Evolutionary conservation across 2,329 filamentous ascomycete genomes (phyloP), one percentile per base, ranked within the genome.

Genomic region (Fusarium miscanthi): DNA sequence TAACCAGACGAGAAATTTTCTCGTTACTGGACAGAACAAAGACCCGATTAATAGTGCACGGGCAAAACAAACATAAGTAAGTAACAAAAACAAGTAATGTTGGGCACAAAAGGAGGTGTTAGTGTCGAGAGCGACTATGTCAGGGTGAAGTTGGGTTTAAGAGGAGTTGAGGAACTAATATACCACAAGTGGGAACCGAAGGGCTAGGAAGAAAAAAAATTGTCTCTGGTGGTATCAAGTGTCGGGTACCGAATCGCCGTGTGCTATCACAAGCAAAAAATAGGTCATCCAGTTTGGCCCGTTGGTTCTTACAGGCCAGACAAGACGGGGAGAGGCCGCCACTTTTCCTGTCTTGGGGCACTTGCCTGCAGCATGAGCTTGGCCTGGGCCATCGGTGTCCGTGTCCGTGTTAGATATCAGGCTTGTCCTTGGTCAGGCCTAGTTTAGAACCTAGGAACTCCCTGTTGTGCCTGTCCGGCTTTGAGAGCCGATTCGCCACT

Each of bases 251-350:
- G 48, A 69, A 49, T 69, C 42, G 45, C 62, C 42, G 59, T 46
- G 68, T 56, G 41, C 58, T 61, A 64, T 76, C 70, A 77, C 74
- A 77, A 69, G 75, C 68, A 74, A 69, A 66, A 72, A 74, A 74
- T 56, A 69, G 56, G 51, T 38, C 49, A 66, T 40, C 48, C 40
- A 27, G 40, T 23, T 60, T 65, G 59, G 56, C 51, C 64, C 62
- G 58, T 57, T 64, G 54, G 54, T 31, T 53, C 33, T 65, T 49
- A 46, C 53, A 51, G 65, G 63, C 40, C 45, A 58, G 58, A 35
- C 37, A 38, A 59, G 52, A 40, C 35, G 52, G 40, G 37, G 53
- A 45, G 56, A 67, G 57, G 58, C 67, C 67, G 71, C 71, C 71
- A 69, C 71, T 69, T 66, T 53, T 64, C 59, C 60, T 59, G 56